These are phyloP conservation scores for Volutella citrinella DNA, from an alignment of 2,329 filamentous ascomycete genomes.

Conservation along the genomic window DNA sequence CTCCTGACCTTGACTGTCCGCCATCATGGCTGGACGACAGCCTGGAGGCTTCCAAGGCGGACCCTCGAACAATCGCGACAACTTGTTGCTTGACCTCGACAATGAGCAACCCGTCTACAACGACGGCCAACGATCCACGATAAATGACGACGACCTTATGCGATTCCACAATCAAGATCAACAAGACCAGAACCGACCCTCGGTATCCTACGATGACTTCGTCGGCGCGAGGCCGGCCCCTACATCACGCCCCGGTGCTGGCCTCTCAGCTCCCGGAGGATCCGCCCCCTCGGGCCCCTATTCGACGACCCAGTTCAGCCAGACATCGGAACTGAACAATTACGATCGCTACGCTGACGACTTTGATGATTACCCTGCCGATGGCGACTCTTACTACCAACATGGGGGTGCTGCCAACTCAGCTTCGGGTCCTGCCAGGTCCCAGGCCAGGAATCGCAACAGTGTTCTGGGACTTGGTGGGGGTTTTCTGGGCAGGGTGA, in stretches of 20 bases:
- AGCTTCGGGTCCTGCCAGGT: no score
- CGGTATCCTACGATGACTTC: slow-evolving; percentile 92
- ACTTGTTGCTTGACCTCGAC: slow-evolving; percentile 72
- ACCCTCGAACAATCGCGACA: slow-evolving; percentile 47
- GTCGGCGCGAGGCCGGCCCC: slow-evolving; percentile 63
- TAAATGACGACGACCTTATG: slow-evolving; percentile 78
- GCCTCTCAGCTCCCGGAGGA: no score
- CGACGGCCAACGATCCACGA: slow-evolving; percentile 71
- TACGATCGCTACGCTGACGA: slow-evolving; percentile 91
- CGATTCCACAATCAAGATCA: slow-evolving; percentile 72
- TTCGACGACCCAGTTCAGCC: slow-evolving; percentile 56
- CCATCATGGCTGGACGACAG: slow-evolving; percentile 61
- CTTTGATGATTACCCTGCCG: slow-evolving; percentile 76
- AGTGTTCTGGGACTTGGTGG: slow-evolving; percentile 86
- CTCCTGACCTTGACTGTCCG: slow-evolving; percentile 34
- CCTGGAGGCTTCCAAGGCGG: slow-evolving; percentile 46
- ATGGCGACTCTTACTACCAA: slow-evolving; percentile 78
- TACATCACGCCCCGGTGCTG: slow-evolving; percentile 38
- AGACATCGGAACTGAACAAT: slow-evolving; percentile 80
- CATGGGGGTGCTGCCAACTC: no score
- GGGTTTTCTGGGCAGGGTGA: slow-evolving; percentile 80
- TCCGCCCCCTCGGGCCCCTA: slow-evolving; percentile 39
- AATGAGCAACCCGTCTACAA: slow-evolving; percentile 70
- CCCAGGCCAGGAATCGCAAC: slow-evolving; percentile 73
- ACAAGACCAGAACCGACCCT: slow-evolving; percentile 66